phyloP scores from a whole-genome alignment of 2,329 filamentous ascomycete genomes.

The Nigrospora oryzae region DNA sequence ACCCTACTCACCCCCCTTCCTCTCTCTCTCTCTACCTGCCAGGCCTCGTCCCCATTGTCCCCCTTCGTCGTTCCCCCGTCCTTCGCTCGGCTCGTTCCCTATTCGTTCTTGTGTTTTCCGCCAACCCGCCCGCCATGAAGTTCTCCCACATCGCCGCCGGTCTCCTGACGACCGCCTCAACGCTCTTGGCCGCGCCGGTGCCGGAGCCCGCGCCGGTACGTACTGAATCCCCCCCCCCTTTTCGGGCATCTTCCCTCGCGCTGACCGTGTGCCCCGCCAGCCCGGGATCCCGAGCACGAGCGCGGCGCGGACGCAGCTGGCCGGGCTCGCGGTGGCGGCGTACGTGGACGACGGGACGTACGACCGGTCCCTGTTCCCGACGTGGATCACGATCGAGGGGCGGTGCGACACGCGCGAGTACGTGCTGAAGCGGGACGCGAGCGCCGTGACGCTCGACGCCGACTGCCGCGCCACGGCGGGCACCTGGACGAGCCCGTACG shows the following conservation, averaged over 20 bases:
- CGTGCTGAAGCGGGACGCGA: slow-evolving; percentile 68
- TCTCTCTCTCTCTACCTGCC: neutral
- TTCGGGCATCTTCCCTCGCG: neutral
- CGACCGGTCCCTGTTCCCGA: slow-evolving; percentile 59
- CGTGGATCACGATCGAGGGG: slow-evolving; percentile 59
- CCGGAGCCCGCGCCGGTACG: slow-evolving; percentile 1
- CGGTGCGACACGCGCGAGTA: slow-evolving; percentile 65
- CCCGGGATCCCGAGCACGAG: slow-evolving; percentile 55
- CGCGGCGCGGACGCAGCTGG: slow-evolving; percentile 49
- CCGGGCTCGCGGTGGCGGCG: slow-evolving; percentile 46
- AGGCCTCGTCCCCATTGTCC: neutral
- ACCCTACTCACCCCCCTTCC: neutral
- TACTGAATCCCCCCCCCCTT: neutral
- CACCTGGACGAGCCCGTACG: slow-evolving; percentile 64
- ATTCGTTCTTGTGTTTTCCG: neutral
- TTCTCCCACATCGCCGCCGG: slow-evolving; percentile 11
- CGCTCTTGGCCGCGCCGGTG: slow-evolving; percentile 13
- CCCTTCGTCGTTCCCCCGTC: neutral
- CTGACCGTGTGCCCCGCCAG: slow-evolving; percentile 12
- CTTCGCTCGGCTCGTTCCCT: neutral
- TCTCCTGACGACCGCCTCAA: slow-evolving; percentile 14
- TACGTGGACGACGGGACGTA: slow-evolving; percentile 49
- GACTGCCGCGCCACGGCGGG: slow-evolving; percentile 59
- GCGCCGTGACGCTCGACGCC: slow-evolving; percentile 45
- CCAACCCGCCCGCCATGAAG: slow-evolving; percentile 10